These are phyloP conservation scores for Castanopsis chinensis DNA, from an alignment of 306 rosid genomes.

Conservation along the genomic window DNA sequence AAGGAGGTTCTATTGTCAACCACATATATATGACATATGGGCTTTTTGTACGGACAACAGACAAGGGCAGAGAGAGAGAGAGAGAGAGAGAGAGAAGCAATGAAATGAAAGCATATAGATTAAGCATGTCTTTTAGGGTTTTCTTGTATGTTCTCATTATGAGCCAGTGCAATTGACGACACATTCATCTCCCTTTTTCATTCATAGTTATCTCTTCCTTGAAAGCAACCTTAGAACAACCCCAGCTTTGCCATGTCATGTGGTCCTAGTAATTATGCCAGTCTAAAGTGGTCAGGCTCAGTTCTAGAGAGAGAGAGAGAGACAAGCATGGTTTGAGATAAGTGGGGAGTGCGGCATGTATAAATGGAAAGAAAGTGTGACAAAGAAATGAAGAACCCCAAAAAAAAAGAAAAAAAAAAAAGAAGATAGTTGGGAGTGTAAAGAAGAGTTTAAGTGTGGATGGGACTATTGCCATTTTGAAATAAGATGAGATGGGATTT, in stretches of 20 bases:
- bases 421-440: slow-evolving; percentile 9
- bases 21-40: slow-evolving; percentile 18
- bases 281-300: slow-evolving; percentile 49
- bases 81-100: slow-evolving; percentile 16
- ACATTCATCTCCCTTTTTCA: slow-evolving; percentile 38
- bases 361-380: slow-evolving; percentile 54
- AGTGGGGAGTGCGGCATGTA: slow-evolving; percentile 74
- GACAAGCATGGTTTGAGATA: slow-evolving; percentile 19
- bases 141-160: slow-evolving; percentile 34
- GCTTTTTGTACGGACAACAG: background rate
- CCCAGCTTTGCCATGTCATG: slow-evolving; percentile 46
- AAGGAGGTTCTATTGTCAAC: slow-evolving; percentile 21
- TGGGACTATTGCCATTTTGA: slow-evolving; percentile 45
- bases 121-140: slow-evolving; percentile 29
- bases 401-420: slow-evolving; percentile 5
- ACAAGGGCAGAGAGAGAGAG: slow-evolving; percentile 19
- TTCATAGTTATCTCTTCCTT: slow-evolving; percentile 68
- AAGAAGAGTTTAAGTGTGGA: slow-evolving; percentile 45
- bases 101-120: slow-evolving; percentile 38
- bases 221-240: slow-evolving; percentile 80
- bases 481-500: slow-evolving; percentile 24
- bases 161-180: slow-evolving; percentile 33
- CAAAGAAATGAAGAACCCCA: background rate
- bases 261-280: slow-evolving; percentile 76
- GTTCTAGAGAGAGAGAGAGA: slow-evolving; percentile 8